phyloP scores from a whole-genome alignment of 2,329 filamentous ascomycete genomes.

The Ustulina deusta region DNA sequence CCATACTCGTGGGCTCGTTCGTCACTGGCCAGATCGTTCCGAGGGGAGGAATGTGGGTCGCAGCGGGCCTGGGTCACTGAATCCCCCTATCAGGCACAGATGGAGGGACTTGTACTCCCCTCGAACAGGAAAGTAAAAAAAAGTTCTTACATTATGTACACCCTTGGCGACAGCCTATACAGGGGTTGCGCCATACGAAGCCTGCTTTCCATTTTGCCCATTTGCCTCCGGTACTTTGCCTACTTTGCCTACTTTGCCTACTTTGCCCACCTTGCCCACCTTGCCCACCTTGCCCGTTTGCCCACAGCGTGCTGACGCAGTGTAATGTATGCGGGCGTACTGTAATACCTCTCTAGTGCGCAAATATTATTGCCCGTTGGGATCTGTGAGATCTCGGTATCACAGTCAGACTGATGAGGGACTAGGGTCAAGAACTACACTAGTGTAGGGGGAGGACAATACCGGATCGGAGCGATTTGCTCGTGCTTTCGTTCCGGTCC shows the following conservation, averaged over 20 bases:
- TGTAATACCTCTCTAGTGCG: no score
- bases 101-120: conserved; percentile 14
- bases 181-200: conserved; percentile 32
- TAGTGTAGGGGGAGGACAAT: background rate
- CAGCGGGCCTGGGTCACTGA: background rate
- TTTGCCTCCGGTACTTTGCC: conserved; percentile 8
- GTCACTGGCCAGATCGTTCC: conserved; percentile 29
- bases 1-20: conserved; percentile 35
- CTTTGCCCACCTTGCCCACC: conserved; percentile 7
- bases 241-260: background rate
- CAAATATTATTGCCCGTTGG: conserved; percentile 14
- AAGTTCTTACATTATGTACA: conserved; percentile 19
- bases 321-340: background rate
- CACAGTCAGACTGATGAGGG: conserved; percentile 24
- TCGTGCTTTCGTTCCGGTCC: conserved; percentile 22
- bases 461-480: conserved; percentile 29
- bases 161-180: conserved; percentile 19
- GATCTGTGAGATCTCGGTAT: conserved; percentile 25
- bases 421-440: conserved; percentile 4
- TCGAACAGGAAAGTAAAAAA: conserved; percentile 34
- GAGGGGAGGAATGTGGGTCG: conserved; percentile 23
- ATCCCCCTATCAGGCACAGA: conserved; percentile 37
- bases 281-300: background rate
- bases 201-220: conserved; percentile 26
- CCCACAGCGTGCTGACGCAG: background rate